Percentiles rank a stretch among this genome's conserved stretches.
phyloP scores from a whole-genome alignment of 805 yeast species.

The Kuraishia hungarica region DNA sequence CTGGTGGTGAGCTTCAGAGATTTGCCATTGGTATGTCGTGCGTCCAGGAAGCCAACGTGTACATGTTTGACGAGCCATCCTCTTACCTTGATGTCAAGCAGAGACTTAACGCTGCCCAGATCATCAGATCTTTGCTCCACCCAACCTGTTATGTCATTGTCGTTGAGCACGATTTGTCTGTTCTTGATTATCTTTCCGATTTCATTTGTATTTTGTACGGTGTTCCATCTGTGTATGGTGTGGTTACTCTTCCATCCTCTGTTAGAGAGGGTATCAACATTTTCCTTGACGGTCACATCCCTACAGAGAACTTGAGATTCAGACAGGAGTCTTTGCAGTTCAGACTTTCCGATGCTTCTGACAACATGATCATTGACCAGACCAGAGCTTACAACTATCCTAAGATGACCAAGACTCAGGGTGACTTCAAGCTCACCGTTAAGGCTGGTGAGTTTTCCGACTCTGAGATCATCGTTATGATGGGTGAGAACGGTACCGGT shows the following conservation, averaged over 20 bases:
- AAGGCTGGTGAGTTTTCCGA: constrained; percentile 89
- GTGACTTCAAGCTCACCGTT: constrained; percentile 83
- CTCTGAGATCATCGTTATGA: constrained; percentile 95
- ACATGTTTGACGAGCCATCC: constrained; percentile 99
- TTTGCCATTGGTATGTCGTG: constrained; percentile 97
- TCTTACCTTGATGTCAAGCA: constrained; percentile 98
- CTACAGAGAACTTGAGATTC: constrained; percentile 93
- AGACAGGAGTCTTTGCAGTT: constrained; percentile 94
- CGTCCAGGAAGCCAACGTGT: constrained; percentile 89
- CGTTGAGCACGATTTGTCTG: constrained; percentile 98
- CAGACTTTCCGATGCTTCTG: constrained; percentile 85
- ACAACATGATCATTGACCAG: constrained; percentile 66
- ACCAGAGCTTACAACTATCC: constrained; percentile 75
- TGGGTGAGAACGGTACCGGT: constrained; percentile 99
- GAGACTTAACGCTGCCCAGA: constrained; percentile 94
- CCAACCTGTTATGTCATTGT: constrained; percentile 83
- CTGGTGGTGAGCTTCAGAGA: constrained; percentile 99
- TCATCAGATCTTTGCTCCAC: constrained; percentile 76
- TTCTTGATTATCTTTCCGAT: constrained; percentile 93
- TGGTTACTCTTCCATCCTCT: constrained; percentile 90
- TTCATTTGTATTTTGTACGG: constrained; percentile 95
- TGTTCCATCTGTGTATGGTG: constrained; percentile 98
- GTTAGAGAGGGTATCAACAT: constrained; percentile 99
- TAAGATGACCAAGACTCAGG: constrained; percentile 80
- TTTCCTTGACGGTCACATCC: constrained; percentile 96